A percentile compares a stretch with the other conserved stretches of the same genome.
Evolutionary conservation across 2,329 filamentous ascomycete species (phyloP).

Genomic region (Trichoderma sp.): DNA sequence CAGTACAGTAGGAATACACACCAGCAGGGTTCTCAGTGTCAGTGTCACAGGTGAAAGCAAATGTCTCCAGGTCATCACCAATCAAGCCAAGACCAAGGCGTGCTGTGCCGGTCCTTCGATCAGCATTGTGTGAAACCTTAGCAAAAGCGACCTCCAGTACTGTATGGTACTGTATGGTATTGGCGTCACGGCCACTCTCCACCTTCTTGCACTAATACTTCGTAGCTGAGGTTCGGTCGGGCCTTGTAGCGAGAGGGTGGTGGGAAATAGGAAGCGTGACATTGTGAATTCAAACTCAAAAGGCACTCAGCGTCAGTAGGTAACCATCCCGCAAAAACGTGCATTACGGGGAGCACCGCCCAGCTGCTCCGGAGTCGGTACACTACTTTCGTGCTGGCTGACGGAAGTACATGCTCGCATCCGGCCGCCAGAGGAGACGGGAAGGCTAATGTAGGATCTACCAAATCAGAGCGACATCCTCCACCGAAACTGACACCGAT

Average conservation of each 20-base stretch:
- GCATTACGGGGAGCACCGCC: slow-evolving; percentile 10
- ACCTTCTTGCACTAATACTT: not conserved
- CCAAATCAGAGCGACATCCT: slow-evolving; percentile 24
- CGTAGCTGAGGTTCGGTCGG: not conserved
- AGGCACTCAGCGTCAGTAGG: not conserved
- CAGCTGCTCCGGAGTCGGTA: slow-evolving; percentile 15
- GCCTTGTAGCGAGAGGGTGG: not conserved
- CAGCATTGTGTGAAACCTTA: not conserved
- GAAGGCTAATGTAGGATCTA: slow-evolving; percentile 35
- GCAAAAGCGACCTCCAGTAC: not conserved
- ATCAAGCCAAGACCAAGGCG: not conserved
- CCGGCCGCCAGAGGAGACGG: slow-evolving; percentile 29
- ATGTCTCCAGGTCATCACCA: not conserved
- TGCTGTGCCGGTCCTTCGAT: not conserved
- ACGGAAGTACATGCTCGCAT: slow-evolving; percentile 26
- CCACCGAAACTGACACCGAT: slow-evolving; percentile 29
- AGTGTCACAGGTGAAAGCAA: not conserved
- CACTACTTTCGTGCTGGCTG: slow-evolving; percentile 18
- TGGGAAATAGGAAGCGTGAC: not conserved
- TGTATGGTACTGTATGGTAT: too few species aligned
- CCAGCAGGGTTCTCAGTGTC: not conserved
- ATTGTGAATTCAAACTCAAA: not conserved
- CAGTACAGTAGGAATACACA: not conserved
- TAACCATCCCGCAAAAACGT: slow-evolving; percentile 1
- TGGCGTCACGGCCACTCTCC: not conserved